A percentile compares a stretch with the other conserved stretches of the same genome.
phyloP scores from a whole-genome alignment of 192 early-diverging fungal species.

The Spizellomyces sp. region DNA sequence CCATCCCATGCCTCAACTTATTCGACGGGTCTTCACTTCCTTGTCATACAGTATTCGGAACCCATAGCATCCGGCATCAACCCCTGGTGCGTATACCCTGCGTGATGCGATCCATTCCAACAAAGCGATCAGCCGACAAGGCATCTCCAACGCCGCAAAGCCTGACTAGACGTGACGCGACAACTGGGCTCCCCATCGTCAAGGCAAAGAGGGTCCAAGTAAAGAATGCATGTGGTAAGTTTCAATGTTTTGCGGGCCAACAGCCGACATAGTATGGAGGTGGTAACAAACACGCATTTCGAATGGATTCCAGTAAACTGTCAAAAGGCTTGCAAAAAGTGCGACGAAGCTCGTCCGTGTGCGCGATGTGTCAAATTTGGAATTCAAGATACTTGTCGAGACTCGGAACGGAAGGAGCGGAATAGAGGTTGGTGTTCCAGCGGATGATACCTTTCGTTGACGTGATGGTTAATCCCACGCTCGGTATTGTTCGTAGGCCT shows the following conservation, averaged over 20 bases:
- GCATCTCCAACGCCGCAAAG: no score
- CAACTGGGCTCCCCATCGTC: not conserved
- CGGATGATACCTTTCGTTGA: not conserved
- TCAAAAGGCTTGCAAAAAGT: slow-evolving; percentile 90
- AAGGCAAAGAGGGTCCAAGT: slow-evolving; percentile 45
- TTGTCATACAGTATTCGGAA: no score
- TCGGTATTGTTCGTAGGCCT: not conserved
- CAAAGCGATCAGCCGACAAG: no score
- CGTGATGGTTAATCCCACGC: not conserved
- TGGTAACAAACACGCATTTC: not conserved
- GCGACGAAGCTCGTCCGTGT: slow-evolving; percentile 85
- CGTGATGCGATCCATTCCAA: no score
- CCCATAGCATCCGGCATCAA: no score
- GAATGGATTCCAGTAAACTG: slow-evolving; percentile 61
- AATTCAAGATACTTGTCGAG: slow-evolving; percentile 67
- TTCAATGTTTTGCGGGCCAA: not conserved
- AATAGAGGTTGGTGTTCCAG: slow-evolving; percentile 57
- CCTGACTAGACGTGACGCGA: not conserved
- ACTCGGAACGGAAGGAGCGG: slow-evolving; percentile 80
- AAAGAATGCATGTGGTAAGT: slow-evolving; percentile 84
- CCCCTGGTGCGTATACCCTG: no score
- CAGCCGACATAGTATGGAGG: not conserved
- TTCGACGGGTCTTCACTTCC: no score
- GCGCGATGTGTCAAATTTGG: slow-evolving; percentile 76
- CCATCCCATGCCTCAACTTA: no score